Evolutionary conservation across 164 flowering plant species (phyloP).

Genomic region (Kingdonia uniflora): DNA sequence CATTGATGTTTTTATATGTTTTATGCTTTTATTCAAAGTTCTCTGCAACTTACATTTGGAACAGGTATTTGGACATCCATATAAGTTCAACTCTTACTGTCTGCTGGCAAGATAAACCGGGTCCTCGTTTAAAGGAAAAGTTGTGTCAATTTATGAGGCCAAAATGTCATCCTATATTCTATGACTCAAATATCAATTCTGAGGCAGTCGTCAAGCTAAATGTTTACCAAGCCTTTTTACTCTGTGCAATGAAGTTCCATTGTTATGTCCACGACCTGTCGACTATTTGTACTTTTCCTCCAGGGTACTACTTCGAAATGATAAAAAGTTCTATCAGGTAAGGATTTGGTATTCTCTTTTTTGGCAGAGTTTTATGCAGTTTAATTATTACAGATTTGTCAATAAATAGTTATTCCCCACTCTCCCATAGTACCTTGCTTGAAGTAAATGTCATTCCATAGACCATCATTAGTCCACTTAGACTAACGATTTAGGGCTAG

Average conservation of each 20-base stretch:
- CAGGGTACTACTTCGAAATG: slow-evolving; percentile 19
- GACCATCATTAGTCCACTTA: too few species aligned
- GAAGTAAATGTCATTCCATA: too few species aligned
- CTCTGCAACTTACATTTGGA: neutral
- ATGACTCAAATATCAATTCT: slow-evolving; percentile 77
- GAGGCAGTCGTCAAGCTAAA: slow-evolving; percentile 64
- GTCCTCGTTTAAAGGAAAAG: slow-evolving; percentile 33
- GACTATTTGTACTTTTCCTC: slow-evolving; percentile 16
- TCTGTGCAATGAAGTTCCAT: slow-evolving; percentile 93
- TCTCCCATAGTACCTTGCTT: too few species aligned
- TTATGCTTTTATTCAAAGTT: too few species aligned
- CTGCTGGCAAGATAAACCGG: slow-evolving; percentile 42
- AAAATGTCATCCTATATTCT: slow-evolving; percentile 84
- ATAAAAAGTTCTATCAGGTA: slow-evolving; percentile 60
- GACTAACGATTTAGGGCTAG: too few species aligned
- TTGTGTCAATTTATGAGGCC: slow-evolving; percentile 53
- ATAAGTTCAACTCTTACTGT: slow-evolving; percentile 65
- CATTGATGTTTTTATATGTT: too few species aligned
- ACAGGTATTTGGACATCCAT: slow-evolving; percentile 64
- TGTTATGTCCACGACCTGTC: slow-evolving; percentile 47
- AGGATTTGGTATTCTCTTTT: neutral
- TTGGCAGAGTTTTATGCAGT: too few species aligned
- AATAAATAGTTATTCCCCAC: too few species aligned
- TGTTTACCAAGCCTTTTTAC: slow-evolving; percentile 65
- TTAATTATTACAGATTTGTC: too few species aligned